These are phyloP conservation scores for Verticillium longisporum DNA, from an alignment of 2,329 filamentous ascomycete species.

Conservation along the genomic window DNA sequence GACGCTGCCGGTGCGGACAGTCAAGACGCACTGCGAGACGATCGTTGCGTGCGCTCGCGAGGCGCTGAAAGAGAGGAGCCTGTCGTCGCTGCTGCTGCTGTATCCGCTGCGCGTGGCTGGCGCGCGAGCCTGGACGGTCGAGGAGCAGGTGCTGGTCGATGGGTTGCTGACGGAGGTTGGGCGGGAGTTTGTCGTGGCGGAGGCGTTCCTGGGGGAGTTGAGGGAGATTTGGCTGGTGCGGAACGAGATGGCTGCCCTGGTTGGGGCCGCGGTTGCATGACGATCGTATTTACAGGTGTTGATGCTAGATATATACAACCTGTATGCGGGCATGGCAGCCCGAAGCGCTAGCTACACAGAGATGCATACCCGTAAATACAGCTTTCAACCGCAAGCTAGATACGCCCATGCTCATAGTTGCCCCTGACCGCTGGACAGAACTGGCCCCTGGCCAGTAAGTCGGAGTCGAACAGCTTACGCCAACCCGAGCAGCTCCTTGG, in stretches of 20 bases:
- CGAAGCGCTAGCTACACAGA: too few species aligned
- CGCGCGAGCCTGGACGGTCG: conserved; percentile 15
- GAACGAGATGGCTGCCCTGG: background rate
- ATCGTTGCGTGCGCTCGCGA: conserved; percentile 15
- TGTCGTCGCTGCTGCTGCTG: conserved; percentile 24
- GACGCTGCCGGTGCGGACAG: conserved; percentile 11
- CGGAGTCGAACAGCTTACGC: background rate
- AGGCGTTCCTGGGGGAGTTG: conserved; percentile 4
- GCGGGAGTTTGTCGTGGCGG: conserved; percentile 2
- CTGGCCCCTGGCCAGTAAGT: too few species aligned
- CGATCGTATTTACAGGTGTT: too few species aligned
- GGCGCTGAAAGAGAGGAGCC: conserved; percentile 11
- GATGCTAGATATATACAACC: too few species aligned
- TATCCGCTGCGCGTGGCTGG: conserved; percentile 27
- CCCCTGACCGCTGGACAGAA: conserved; percentile 23
- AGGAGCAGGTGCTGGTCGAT: conserved; percentile 16
- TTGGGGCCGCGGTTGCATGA: background rate
- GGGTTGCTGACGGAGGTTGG: conserved; percentile 9
- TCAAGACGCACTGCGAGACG: conserved; percentile 14
- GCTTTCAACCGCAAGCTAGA: too few species aligned
- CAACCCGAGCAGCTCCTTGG: conserved; percentile 24
- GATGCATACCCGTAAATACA: too few species aligned
- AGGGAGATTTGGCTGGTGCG: background rate
- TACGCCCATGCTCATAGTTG: too few species aligned
- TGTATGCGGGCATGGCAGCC: too few species aligned